Percentiles rank a stretch among this genome's conserved stretches.
Conservation (phyloP, 2,329 filamentous ascomycete genomes). For the Botrytis fragariae region DNA sequence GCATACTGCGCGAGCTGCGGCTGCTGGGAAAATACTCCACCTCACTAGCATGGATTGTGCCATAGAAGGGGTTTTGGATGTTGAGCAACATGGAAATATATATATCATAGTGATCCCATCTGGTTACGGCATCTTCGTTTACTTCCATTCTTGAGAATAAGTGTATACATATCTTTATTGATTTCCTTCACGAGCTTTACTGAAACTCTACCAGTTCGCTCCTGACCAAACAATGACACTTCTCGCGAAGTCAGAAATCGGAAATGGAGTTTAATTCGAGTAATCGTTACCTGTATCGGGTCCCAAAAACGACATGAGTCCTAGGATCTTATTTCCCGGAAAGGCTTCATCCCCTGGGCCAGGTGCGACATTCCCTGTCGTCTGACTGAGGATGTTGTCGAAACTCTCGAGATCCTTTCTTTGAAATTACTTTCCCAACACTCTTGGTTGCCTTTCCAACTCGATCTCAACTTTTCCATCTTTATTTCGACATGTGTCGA, state of each 20-base stretch:
- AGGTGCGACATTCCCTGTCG: neutral
- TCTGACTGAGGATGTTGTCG: neutral
- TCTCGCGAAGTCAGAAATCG: neutral
- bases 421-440: neutral
- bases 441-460: neutral
- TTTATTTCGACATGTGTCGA: neutral
- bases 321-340: neutral
- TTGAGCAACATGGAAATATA: conserved; percentile 6
- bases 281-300: neutral
- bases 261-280: neutral
- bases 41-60: conserved; percentile 1
- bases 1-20: conserved; percentile 12
- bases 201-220: neutral
- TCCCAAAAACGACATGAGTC: neutral
- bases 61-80: conserved; percentile 6
- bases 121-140: neutral
- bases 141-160: neutral
- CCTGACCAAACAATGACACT: neutral
- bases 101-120: neutral
- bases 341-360: neutral
- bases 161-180: neutral
- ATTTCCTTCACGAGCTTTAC: neutral
- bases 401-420: neutral
- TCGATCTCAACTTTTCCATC: neutral
- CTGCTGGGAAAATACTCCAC: conserved; percentile 13